Evolutionary conservation across 495 filamentous ascomycete genomes (phyloP).

Genomic region (Bathelium albidoporum): DNA sequence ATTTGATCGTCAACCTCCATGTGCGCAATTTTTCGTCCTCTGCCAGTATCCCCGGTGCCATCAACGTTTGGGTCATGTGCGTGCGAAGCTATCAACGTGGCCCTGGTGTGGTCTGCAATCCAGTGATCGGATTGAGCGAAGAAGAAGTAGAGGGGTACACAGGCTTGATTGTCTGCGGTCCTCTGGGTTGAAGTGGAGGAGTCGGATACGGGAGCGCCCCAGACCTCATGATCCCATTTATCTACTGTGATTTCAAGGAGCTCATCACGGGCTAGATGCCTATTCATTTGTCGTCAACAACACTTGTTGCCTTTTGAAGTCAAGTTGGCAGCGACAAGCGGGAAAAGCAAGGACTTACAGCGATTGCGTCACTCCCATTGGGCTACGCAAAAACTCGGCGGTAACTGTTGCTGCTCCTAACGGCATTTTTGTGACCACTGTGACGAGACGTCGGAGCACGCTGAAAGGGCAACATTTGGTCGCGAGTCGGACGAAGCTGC

Average conservation of each 20-base stretch:
- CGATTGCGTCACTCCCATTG: constrained; percentile 29
- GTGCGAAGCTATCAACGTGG: constrained; percentile 56
- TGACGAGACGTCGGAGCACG: constrained; percentile 9
- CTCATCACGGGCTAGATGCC: constrained; percentile 61
- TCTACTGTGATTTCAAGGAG: constrained; percentile 66
- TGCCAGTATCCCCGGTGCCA: constrained; percentile 17
- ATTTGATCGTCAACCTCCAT: constrained; percentile 65
- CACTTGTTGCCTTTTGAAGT: not conserved
- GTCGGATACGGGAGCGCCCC: constrained; percentile 43
- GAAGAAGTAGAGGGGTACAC: constrained; percentile 53
- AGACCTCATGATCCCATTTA: constrained; percentile 69
- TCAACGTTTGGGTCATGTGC: constrained; percentile 24
- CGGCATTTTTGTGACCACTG: constrained; percentile 43
- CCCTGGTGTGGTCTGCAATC: constrained; percentile 67
- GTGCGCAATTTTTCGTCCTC: constrained; percentile 40
- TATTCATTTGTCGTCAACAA: constrained; percentile 16
- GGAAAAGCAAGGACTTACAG: constrained; percentile 38
- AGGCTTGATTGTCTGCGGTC: constrained; percentile 15
- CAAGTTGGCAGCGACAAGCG: not conserved
- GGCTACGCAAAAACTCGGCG: constrained; percentile 42
- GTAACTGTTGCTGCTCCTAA: constrained; percentile 50
- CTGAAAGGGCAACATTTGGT: constrained; percentile 9
- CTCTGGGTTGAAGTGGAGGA: constrained; percentile 25
- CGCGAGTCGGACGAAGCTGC: constrained; percentile 12
- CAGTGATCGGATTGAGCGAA: constrained; percentile 71